Base-by-base conservation (phyloP, 2,329 filamentous ascomycete species). In the Neonectria magnoliae region DNA sequence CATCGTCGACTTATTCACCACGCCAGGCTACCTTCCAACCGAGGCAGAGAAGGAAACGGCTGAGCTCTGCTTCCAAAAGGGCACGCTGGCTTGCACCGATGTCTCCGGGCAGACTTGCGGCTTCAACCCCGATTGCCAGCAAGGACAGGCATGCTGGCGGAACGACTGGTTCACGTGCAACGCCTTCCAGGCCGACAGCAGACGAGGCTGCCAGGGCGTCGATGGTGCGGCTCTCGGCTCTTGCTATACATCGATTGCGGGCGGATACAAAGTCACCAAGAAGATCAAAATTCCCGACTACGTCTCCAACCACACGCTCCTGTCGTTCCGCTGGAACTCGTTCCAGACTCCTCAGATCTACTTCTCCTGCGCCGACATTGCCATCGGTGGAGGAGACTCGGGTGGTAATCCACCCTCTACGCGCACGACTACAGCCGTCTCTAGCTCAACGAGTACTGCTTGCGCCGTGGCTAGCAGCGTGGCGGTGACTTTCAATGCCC, bases 131-230 rank as follows among this genome's bases (percentile, higher is more conserved):
- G 84, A 87, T 67, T 87, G 84, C 67, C 65, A 72, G 0, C 59
- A 74, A n/a, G 83, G 73, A 1, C 75, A 84, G 68, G 67, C 80
- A 0, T 87, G 84, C 71, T 82, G 77, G 60, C 76, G 82, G 3
- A 85, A 86, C 60, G 82, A 86, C 72, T 87, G 85, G 85, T 87
- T 86, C 67, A 86, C 84, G 0, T 87, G 85, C 76, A 80, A 84
- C 52, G 77, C 76, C 2, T 84, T 83, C 67, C 72, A 73, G 3
- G 67, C 57, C 33, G 63, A 0, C 10, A 31, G 8, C 65, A 76
- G 80, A 16, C 77, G 79, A 25, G 78, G 66, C 5, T 31, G 29
- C 9, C 29, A 31, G 29, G 83, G 82, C 2, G 84, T 86, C 33
- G 83, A 85, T 65, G 76, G 76, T 36, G 76, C 82, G 0, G 64